These are phyloP conservation scores for Diaporthe ampelina DNA, from an alignment of 2,329 filamentous ascomycete genomes.

Conservation along the genomic window DNA sequence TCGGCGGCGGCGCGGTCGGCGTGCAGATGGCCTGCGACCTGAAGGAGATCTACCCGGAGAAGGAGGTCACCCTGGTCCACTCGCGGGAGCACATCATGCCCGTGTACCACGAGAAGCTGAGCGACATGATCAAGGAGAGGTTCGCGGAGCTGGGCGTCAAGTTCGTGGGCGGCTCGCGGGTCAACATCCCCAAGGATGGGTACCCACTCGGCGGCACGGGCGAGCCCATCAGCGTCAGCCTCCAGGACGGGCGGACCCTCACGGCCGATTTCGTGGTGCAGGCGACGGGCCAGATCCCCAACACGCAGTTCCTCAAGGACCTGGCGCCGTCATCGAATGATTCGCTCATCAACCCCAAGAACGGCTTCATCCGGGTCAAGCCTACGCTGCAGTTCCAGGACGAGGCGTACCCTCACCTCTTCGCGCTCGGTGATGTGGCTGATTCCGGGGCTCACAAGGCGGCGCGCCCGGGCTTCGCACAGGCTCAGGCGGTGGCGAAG, in stretches of 20 bases:
- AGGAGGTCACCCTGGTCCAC: slow-evolving; percentile 62
- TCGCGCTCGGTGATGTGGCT: slow-evolving; percentile 67
- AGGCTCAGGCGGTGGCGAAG: slow-evolving; percentile 58
- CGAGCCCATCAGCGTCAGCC: slow-evolving; percentile 46
- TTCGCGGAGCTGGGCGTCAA: slow-evolving; percentile 56
- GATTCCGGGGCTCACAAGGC: slow-evolving; percentile 59
- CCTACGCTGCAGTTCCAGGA: slow-evolving; percentile 62
- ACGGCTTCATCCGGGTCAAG: slow-evolving; percentile 56
- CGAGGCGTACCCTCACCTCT: slow-evolving; percentile 56
- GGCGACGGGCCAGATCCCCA: slow-evolving; percentile 64
- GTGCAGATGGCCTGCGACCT: slow-evolving; percentile 65
- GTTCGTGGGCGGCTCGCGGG: slow-evolving; percentile 48
- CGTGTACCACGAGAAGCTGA: slow-evolving; percentile 57
- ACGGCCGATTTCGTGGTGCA: slow-evolving; percentile 59
- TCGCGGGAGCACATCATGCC: slow-evolving; percentile 60
- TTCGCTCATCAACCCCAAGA: slow-evolving; percentile 48
- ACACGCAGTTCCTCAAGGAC: slow-evolving; percentile 55
- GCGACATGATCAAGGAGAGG: slow-evolving; percentile 52
- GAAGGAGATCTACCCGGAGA: slow-evolving; percentile 61
- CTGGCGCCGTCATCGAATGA: slow-evolving; percentile 44
- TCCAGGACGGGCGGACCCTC: slow-evolving; percentile 51
- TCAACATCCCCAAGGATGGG: slow-evolving; percentile 46
- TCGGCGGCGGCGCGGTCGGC: slow-evolving; percentile 64
- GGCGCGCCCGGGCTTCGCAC: slow-evolving; percentile 58
- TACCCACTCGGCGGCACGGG: slow-evolving; percentile 43